Base-by-base conservation (phyloP, 148 eudicot species). In the Polygonum maritimum region DNA sequence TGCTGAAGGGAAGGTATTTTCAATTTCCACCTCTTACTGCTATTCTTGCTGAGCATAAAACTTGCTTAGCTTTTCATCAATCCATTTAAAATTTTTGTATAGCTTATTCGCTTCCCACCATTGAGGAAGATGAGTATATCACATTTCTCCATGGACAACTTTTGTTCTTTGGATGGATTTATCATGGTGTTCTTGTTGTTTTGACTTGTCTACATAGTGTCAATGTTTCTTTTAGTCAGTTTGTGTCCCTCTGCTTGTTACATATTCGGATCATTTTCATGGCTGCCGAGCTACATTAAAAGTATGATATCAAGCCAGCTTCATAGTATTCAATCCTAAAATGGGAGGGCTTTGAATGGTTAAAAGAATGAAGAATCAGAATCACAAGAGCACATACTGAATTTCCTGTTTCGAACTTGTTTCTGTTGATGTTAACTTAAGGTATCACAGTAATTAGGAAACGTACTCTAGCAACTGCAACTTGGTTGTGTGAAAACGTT, bases 1-100 rank as follows among this genome's bases (percentile, higher is more conserved):
- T 55, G 76, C 86, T 75, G 79, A 69, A 69, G 86, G 81, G 69
- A 78, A 82, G 91, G 91, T 88, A 82, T 22, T 67, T 67, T 5
- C 44, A 16, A 21, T 35, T 67, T 67, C 35, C 36, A 33, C 69
- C 19, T 55, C 67, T 54, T 21, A 21, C 55, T 73, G 21, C 36
- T 38, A 52, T 55, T 57, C 35, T 57, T 57, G 63, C 63, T 57
- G 33, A 21, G 14, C 26, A 5, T 54, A n/a, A n/a, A 54, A 54
- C 2, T 54, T 15, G 58, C 18, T 2, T 52, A 52, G 7, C 19
- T 52, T 52, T 52, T 2, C 14, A 44, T 44, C 9, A 9, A 44
- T 2, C 47, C 47, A 6, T n/a, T n/a, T 6, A 44, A 44, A 6
- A 44, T 0, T 44, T 9, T 0, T 7, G 47, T 0, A 44, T 9